Conservation (phyloP, 2,329 filamentous ascomycete genomes). For the Colletotrichum australisinense region DNA sequence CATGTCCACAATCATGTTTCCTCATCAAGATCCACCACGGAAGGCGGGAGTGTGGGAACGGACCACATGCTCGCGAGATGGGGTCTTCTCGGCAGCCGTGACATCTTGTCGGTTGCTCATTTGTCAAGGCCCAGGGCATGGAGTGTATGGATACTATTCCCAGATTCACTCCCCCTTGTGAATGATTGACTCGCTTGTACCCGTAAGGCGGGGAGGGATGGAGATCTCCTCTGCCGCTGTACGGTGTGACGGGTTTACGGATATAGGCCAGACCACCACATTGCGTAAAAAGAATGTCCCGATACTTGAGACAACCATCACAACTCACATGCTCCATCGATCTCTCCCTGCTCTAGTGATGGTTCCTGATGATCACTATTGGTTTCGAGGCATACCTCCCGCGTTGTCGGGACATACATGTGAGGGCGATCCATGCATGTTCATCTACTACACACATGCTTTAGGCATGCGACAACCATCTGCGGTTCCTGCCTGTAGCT, state of each 20-base stretch:
- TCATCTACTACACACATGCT: background rate
- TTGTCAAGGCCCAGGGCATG: background rate
- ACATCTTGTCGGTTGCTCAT: background rate
- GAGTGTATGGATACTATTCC: background rate
- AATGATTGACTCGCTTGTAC: background rate
- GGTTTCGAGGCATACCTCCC: background rate
- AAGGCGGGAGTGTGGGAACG: background rate
- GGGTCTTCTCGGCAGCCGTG: background rate
- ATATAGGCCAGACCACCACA: background rate
- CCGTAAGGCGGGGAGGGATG: background rate
- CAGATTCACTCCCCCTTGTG: background rate
- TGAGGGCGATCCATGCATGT: background rate
- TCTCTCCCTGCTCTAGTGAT: background rate
- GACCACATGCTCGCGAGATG: background rate
- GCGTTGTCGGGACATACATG: background rate
- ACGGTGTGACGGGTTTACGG: too few species aligned
- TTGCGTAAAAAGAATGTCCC: background rate
- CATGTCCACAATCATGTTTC: background rate
- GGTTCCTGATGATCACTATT: background rate
- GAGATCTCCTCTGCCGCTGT: background rate
- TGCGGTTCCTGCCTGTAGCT: background rate
- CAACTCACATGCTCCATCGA: background rate
- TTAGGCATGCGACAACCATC: background rate
- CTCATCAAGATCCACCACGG: background rate
- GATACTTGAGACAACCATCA: background rate